Percentiles rank a stretch among this genome's conserved stretches.
phyloP scores from a whole-genome alignment of 805 yeast species.

The Candida odintsovae region DNA sequence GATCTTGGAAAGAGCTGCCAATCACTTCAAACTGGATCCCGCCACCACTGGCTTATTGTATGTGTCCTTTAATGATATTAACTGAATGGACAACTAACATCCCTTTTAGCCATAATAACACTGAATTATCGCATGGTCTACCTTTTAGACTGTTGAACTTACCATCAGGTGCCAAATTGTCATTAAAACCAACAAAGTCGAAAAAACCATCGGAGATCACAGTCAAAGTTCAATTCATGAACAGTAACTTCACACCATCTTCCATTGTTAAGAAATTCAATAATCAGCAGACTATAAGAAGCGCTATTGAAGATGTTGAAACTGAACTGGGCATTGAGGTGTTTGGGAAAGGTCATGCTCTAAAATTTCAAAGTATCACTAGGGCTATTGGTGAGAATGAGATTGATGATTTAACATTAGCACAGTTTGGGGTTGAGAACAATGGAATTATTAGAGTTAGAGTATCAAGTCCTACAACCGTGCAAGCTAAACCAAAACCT shows the following conservation, averaged over 20 bases:
- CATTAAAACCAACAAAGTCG: constrained; percentile 16
- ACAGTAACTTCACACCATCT: constrained; percentile 18
- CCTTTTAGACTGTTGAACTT: constrained; percentile 39
- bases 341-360: constrained; percentile 10
- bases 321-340: constrained; percentile 11
- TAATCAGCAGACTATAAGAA: constrained; percentile 9
- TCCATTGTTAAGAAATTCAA: constrained; percentile 22
- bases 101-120: constrained; percentile 25
- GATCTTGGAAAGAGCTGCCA: constrained; percentile 28
- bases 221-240: constrained; percentile 27
- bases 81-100: neutral
- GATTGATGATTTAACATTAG: constrained; percentile 6
- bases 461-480: neutral
- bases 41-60: constrained; percentile 21
- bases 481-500: neutral
- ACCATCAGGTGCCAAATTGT: constrained; percentile 39
- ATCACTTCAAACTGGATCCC: constrained; percentile 31
- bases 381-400: constrained; percentile 12
- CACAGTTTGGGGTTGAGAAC: constrained; percentile 19
- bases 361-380: constrained; percentile 18
- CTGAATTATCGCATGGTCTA: constrained; percentile 30
- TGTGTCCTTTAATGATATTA: constrained; percentile 1
- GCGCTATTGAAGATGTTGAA: constrained; percentile 15
- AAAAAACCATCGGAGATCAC: constrained; percentile 16
- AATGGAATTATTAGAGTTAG: constrained; percentile 22